Conservation (phyloP, 352 stramenopile species). For the Pythium dissimile region DNA sequence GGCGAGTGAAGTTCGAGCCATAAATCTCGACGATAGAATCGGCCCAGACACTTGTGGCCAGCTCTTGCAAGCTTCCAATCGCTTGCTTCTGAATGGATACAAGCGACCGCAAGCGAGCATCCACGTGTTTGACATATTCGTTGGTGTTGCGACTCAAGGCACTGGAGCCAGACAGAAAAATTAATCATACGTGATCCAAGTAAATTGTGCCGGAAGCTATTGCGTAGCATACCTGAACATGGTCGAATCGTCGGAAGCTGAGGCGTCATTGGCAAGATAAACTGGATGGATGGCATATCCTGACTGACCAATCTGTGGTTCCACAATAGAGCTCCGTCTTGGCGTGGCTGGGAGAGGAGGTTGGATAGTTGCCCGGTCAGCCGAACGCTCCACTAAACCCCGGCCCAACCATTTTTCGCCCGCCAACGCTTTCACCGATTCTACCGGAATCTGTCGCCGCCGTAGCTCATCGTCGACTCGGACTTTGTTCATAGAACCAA, state of each 20-base stretch:
- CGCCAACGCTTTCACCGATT: no score
- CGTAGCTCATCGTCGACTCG: neutral
- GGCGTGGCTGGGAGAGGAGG: neutral
- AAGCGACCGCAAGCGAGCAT: constrained; percentile 35
- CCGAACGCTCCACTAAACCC: no score
- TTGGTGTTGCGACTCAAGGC: constrained; percentile 46
- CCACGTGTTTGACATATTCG: constrained; percentile 47
- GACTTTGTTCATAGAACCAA: neutral
- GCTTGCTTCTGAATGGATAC: constrained; percentile 39
- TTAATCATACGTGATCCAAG: neutral
- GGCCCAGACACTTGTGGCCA: constrained; percentile 59
- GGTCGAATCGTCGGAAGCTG: neutral
- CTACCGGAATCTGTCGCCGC: neutral
- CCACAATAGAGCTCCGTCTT: no score
- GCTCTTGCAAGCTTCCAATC: constrained; percentile 12
- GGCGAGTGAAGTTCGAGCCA: constrained; percentile 94
- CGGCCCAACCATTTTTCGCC: no score
- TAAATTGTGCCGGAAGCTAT: neutral
- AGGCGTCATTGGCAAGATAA: neutral
- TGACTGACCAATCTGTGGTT: constrained; percentile 3
- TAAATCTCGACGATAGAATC: constrained; percentile 94
- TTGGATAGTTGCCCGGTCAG: no score
- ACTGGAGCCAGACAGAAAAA: neutral
- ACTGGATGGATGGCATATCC: constrained; percentile 13
- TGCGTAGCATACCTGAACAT: constrained; percentile 9